Evolutionary conservation across 2,329 filamentous ascomycete genomes (phyloP).

Genomic region (Chrysosporium keratinophilum): DNA sequence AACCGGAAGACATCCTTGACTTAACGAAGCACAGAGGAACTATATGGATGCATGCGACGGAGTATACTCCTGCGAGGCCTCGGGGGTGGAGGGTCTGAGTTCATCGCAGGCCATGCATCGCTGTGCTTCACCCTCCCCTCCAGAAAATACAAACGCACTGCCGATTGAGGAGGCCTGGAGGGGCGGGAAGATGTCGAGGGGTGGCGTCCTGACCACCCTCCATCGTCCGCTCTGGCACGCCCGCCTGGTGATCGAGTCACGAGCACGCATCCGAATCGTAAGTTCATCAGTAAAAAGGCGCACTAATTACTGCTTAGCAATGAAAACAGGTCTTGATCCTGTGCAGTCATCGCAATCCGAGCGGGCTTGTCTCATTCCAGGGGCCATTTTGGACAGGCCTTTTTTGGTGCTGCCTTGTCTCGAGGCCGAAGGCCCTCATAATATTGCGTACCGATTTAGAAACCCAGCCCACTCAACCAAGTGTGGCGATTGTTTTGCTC

Average conservation of each 20-base stretch:
- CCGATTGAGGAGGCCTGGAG: neutral
- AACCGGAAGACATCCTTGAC: neutral
- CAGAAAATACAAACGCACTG: too few species aligned
- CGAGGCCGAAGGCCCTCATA: neutral
- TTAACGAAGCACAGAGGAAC: neutral
- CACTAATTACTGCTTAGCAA: neutral
- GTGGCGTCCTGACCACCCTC: conserved; percentile 10
- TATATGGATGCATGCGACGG: neutral
- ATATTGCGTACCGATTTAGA: too few species aligned
- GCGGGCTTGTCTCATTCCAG: conserved; percentile 2
- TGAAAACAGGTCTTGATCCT: conserved; percentile 6
- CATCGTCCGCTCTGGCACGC: neutral
- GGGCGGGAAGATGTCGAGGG: conserved; percentile 3
- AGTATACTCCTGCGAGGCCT: too few species aligned
- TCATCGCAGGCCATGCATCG: neutral
- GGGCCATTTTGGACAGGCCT: neutral
- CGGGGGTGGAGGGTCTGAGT: neutral
- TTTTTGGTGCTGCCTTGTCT: neutral
- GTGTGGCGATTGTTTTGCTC: neutral
- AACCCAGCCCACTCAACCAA: neutral
- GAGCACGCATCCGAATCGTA: neutral
- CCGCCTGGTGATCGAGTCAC: conserved; percentile 10
- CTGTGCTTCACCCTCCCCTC: too few species aligned
- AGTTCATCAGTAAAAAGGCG: too few species aligned
- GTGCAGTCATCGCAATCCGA: neutral